Evolutionary conservation across 371 early-diverging fungal species (phyloP), one percentile per base, ranked within the genome.

Genomic region (Funneliformis caledonium): DNA sequence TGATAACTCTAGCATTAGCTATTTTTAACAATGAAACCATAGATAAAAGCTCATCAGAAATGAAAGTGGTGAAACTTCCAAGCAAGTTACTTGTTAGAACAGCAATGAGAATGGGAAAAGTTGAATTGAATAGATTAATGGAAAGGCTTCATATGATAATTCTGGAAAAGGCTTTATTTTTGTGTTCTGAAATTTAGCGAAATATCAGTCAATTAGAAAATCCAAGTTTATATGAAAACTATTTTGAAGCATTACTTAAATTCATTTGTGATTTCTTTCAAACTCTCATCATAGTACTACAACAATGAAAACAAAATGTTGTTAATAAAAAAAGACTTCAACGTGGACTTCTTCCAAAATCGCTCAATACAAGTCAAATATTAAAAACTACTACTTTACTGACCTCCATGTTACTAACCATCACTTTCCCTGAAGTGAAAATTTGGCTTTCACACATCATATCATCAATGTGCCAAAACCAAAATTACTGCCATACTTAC

Each of bases 141-240:
- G n/a, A 72, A 45, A 72, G 5, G 48, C 4, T 2, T 72, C 31
- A 72, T 10, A n/a, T 45, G 26, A 12, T 31, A 11, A 72, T 14
- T 42, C 50, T 22, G 43, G 48, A 72, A 72, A 42, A 72, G 9
- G 45, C 31, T 47, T 72, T 72, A 4, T 72, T 31, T 72, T 72
- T 16, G 33, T 10, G 7, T 47, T 47, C 47, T 72, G n/a, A 72
- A 72, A 72, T 72, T 45, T 22, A 47, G 47, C 11, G 50, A 72
- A 72, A 72, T 72, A 47, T 72, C 6, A 12, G 47, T 47, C n/a
- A 59, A 48, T 33, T 76, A 10, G 76, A 76, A 61, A 61, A 59
- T 0, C 62, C 61, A 45, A 47, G 19, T 7, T 76, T 45, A n/a
- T 45, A 45, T 61, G 62, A 59, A 61, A 19, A 61, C 6, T 76